These are phyloP conservation scores for Tolypocladium capitatum DNA, from an alignment of 2,329 filamentous ascomycete species.

Conservation along the genomic window DNA sequence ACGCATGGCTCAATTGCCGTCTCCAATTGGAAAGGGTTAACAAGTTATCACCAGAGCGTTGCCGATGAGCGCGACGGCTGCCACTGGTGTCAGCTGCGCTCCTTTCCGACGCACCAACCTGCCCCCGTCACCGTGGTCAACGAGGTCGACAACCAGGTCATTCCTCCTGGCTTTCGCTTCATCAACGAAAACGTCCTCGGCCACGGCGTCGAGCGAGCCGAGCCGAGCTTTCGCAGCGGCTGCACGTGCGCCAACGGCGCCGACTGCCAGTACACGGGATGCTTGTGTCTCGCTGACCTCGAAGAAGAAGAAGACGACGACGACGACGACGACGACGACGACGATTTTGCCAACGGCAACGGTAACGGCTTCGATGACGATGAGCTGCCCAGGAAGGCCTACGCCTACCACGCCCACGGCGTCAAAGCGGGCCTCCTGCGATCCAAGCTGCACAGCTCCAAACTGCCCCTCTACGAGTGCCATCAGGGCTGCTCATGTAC, in stretches of 20 bases:
- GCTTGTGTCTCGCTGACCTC: constrained; percentile 55
- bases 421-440: constrained; percentile 38
- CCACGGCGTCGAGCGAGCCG: constrained; percentile 44
- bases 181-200: constrained; percentile 48
- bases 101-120: constrained; percentile 33
- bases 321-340: constrained; percentile 22
- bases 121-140: constrained; percentile 54
- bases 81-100: constrained; percentile 48
- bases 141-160: constrained; percentile 37
- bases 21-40: not conserved
- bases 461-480: constrained; percentile 65
- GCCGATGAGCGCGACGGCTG: constrained; percentile 31
- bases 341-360: not conserved
- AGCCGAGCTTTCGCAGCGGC: constrained; percentile 51
- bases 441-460: constrained; percentile 36
- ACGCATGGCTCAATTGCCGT: not conserved
- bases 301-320: constrained; percentile 37
- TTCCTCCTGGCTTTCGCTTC: constrained; percentile 55
- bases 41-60: constrained; percentile 12
- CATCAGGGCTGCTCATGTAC: constrained; percentile 58
- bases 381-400: constrained; percentile 22
- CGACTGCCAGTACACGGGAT: constrained; percentile 54
- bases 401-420: constrained; percentile 52
- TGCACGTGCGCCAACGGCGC: constrained; percentile 51
- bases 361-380: constrained; percentile 21